Evolutionary conservation across 305 asterid genomes (phyloP), one percentile per base, ranked within the genome.

Genomic region (Vinca major): DNA sequence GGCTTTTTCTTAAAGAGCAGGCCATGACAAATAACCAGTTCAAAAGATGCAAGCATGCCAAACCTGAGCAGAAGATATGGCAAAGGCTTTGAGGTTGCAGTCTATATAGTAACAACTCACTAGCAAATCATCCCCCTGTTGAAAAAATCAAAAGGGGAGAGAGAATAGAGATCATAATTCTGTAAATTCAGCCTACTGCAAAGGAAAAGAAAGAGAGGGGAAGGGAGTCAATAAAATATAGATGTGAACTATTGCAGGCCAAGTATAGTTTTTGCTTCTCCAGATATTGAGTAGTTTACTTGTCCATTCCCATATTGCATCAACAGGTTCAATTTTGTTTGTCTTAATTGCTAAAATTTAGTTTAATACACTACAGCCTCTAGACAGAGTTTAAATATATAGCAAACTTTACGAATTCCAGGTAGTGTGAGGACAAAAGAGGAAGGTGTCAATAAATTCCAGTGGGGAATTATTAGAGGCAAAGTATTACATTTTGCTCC

Each of bases 61-160:
- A 19, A 88, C 95, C 95, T 90, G 97, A 75, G 97, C 97, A 73
- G 91, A 71, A 55, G 93, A 88, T 77, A 90, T 90, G 69, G 94
- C 94, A 71, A 68, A 88, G 13, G 94, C 90, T 67, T 86, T 88
- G 73, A 90, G 82, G 80, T 82, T 82, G 79, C 67, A 76, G 71
- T 90, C 94, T 71, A 88, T 86, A 80, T 88, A 90, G 79, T 88
- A 90, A 80, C 95, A 88, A 86, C 88, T 86, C 47, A 88, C 94
- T 33, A 80, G 86, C 83, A 88, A 76, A 81, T 90, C 92, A 62
- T 80, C 88, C 72, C 94, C 97, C 95, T 89, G 80, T 63, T n/a
- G 61, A 74, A 65, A 33, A 71, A 39, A 57, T 26, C 56, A 68
- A 73, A n/a, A 61, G 39, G 0, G 1, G 11, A n/a, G n/a, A 63